phyloP scores from a whole-genome alignment of 106 monocot genomes.

The Gastrodia elata region DNA sequence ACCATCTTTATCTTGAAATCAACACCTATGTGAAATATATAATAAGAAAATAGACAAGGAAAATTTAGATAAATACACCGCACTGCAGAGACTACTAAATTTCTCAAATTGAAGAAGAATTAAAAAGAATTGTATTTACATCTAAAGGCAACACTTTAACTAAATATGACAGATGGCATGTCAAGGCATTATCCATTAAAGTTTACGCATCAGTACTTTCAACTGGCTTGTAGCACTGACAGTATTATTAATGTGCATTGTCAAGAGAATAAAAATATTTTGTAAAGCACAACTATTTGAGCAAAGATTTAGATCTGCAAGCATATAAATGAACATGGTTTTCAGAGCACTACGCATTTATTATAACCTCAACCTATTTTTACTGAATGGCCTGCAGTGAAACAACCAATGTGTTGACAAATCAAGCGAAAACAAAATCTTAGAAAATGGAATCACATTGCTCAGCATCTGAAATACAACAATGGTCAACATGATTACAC shows the following conservation, averaged over 20 bases:
- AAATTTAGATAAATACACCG: not conserved
- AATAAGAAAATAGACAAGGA: not conserved
- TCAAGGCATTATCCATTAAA: not conserved
- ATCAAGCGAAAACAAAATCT: not conserved
- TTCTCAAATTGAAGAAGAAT: not conserved
- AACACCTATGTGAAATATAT: constrained; percentile 48
- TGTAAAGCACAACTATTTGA: not conserved
- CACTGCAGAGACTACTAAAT: not conserved
- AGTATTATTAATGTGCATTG: not conserved
- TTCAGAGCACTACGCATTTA: not conserved
- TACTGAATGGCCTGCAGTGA: not conserved
- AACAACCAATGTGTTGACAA: not conserved
- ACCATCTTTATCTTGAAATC: constrained; percentile 98
- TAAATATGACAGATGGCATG: not conserved
- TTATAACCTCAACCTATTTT: not conserved
- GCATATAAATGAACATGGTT: not conserved
- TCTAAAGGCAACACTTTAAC: not conserved
- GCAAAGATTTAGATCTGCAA: not conserved
- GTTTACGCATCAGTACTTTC: not conserved
- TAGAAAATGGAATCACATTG: not conserved
- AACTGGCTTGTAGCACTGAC: not conserved
- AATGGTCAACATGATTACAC: not conserved
- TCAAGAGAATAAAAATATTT: not conserved
- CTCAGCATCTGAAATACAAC: not conserved
- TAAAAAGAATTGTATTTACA: not conserved